Percentiles rank a stretch among this genome's conserved stretches.
These are phyloP conservation scores for Beta macrorhiza DNA, from an alignment of 179 eudicot genomes.

Conservation along the genomic window DNA sequence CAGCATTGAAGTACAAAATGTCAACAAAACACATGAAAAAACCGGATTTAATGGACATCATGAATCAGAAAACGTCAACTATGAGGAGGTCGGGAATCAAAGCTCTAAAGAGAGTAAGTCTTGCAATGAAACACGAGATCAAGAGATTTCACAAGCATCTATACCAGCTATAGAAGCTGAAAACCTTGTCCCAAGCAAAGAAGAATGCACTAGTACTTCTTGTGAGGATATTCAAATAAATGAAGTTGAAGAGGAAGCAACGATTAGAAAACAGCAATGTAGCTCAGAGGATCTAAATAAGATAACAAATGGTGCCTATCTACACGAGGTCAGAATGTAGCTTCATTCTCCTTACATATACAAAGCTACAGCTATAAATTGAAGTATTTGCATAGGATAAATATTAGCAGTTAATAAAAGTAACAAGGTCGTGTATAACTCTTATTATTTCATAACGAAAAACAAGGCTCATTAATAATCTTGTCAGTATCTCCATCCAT, in stretches of 20 bases:
- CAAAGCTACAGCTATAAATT: background rate
- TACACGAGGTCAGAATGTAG: background rate
- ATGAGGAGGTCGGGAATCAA: background rate
- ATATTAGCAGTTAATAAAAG: no score
- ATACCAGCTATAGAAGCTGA: background rate
- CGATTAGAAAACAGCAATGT: background rate
- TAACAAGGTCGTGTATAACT: no score
- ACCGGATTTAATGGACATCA: background rate
- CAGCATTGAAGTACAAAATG: background rate
- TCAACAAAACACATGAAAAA: background rate
- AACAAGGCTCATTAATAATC: no score
- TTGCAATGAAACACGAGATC: constrained; percentile 1
- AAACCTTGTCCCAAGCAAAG: background rate
- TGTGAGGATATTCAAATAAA: background rate
- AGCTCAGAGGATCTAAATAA: background rate
- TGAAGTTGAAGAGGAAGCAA: constrained; percentile 10
- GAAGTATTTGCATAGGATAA: background rate
- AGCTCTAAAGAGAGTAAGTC: background rate
- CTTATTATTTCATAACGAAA: no score
- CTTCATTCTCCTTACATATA: background rate
- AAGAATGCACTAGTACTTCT: background rate
- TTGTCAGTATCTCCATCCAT: no score
- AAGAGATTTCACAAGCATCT: constrained; percentile 8
- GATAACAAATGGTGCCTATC: background rate
- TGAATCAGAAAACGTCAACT: background rate